Evolutionary conservation across 2,329 filamentous ascomycete genomes (phyloP).

Genomic region (Byssoonygena ceratinophila): DNA sequence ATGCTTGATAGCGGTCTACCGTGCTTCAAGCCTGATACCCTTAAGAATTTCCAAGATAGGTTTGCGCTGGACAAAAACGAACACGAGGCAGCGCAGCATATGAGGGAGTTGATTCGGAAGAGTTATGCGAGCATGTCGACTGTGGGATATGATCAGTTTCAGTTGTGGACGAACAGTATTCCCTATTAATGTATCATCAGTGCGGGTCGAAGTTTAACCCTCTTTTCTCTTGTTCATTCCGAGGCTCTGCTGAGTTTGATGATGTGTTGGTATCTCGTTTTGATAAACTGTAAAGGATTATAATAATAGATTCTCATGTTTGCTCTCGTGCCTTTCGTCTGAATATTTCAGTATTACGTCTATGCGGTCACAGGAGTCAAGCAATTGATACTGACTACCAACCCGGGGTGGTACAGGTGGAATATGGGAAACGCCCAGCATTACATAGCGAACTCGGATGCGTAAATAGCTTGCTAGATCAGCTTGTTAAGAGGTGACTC

Average conservation of each 20-base stretch:
- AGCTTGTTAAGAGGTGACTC: too few species aligned
- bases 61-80: slow-evolving; percentile 90
- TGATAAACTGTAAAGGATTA: too few species aligned
- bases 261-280: neutral
- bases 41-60: slow-evolving; percentile 81
- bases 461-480: too few species aligned
- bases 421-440: too few species aligned
- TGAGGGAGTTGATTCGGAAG: slow-evolving; percentile 78
- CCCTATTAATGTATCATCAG: slow-evolving; percentile 53
- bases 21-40: slow-evolving; percentile 94
- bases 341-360: too few species aligned
- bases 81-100: slow-evolving; percentile 86
- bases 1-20: slow-evolving; percentile 96
- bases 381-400: too few species aligned
- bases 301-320: too few species aligned
- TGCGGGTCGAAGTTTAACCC: neutral
- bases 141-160: slow-evolving; percentile 94
- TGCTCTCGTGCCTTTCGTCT: too few species aligned
- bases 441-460: too few species aligned
- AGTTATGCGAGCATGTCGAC: slow-evolving; percentile 87
- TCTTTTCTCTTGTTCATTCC: neutral
- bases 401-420: too few species aligned
- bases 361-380: too few species aligned
- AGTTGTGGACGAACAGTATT: slow-evolving; percentile 92
- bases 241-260: too few species aligned